Evolutionary conservation across 169 alveolate species (phyloP).

Genomic region (Plasmodium vivax): DNA sequence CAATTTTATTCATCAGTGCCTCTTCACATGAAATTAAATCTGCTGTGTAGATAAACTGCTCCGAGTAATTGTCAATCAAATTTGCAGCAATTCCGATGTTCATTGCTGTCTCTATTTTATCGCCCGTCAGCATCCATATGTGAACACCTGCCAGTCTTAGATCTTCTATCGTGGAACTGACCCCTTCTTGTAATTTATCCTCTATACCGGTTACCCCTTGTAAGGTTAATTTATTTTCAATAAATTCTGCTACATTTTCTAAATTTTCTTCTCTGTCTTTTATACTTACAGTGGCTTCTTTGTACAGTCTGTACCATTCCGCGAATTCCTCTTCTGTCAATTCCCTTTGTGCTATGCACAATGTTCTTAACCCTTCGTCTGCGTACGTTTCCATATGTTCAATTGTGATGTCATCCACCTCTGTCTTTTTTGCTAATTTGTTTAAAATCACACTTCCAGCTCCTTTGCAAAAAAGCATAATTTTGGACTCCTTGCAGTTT

Average conservation of each 20-base stretch:
- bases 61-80: constrained; percentile 78
- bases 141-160: constrained; percentile 95
- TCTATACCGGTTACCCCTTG: constrained; percentile 98
- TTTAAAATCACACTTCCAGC: constrained; percentile 93
- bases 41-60: constrained; percentile 69
- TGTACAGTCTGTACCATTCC: constrained; percentile 82
- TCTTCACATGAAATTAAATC: constrained; percentile 51
- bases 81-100: constrained; percentile 92
- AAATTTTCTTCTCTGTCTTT: constrained; percentile 84
- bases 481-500: constrained; percentile 61
- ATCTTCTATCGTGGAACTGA: constrained; percentile 95
- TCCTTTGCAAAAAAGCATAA: constrained; percentile 92
- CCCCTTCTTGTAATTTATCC: constrained; percentile 97
- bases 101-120: constrained; percentile 97
- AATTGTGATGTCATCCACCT: constrained; percentile 78
- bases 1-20: constrained; percentile 40
- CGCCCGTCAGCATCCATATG: constrained; percentile 99
- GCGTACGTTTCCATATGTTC: constrained; percentile 86
- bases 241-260: constrained; percentile 85
- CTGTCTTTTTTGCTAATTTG: constrained; percentile 75
- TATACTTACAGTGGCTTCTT: constrained; percentile 78
- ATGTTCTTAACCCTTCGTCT: constrained; percentile 90
- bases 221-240: constrained; percentile 92
- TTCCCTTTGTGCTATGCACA: constrained; percentile 93
- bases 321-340: constrained; percentile 83